Evolutionary conservation across 2,329 filamentous ascomycete species (phyloP).

Genomic region (Ampelomyces quisqualis): DNA sequence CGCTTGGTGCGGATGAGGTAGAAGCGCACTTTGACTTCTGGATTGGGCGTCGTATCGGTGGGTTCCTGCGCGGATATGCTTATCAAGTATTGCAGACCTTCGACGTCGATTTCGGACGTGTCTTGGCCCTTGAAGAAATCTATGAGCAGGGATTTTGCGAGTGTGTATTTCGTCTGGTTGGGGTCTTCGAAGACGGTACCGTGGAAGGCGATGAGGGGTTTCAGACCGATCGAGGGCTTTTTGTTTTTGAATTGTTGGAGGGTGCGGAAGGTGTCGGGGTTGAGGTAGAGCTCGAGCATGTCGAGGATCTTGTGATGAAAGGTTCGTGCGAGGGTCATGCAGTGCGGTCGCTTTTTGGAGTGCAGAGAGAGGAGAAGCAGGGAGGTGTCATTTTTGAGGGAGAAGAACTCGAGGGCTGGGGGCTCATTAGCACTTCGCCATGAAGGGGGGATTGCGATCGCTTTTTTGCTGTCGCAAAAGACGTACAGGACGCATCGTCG

Average conservation of each 20-base stretch:
- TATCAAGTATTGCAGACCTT: slow-evolving; percentile 89
- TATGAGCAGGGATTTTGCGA: slow-evolving; percentile 81
- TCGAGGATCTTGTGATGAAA: slow-evolving; percentile 88
- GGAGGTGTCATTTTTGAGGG: slow-evolving; percentile 90
- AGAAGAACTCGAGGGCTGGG: slow-evolving; percentile 81
- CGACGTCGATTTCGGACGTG: slow-evolving; percentile 83
- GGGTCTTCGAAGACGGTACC: slow-evolving; percentile 85
- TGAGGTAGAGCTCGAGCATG: slow-evolving; percentile 88
- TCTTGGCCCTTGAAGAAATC: slow-evolving; percentile 90
- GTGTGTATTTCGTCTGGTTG: slow-evolving; percentile 74
- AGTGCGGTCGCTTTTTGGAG: slow-evolving; percentile 94
- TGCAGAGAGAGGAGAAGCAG: slow-evolving; percentile 81
- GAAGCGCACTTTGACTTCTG: slow-evolving; percentile 65
- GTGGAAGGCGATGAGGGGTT: slow-evolving; percentile 88
- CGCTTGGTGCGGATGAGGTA: slow-evolving; percentile 86
- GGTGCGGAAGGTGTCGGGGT: slow-evolving; percentile 69
- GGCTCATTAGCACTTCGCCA: slow-evolving; percentile 1
- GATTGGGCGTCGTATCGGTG: slow-evolving; percentile 46
- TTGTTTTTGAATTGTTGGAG: slow-evolving; percentile 71
- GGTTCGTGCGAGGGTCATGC: slow-evolving; percentile 76
- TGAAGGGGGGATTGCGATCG: background rate
- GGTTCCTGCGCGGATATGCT: slow-evolving; percentile 70
- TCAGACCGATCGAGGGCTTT: slow-evolving; percentile 70
- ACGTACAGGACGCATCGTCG: slow-evolving; percentile 69
- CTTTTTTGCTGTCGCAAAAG: background rate